A percentile compares a stretch with the other conserved stretches of the same genome.
Evolutionary conservation across 768 basidiomycete species (phyloP).

Genomic region (Mycena floridula): DNA sequence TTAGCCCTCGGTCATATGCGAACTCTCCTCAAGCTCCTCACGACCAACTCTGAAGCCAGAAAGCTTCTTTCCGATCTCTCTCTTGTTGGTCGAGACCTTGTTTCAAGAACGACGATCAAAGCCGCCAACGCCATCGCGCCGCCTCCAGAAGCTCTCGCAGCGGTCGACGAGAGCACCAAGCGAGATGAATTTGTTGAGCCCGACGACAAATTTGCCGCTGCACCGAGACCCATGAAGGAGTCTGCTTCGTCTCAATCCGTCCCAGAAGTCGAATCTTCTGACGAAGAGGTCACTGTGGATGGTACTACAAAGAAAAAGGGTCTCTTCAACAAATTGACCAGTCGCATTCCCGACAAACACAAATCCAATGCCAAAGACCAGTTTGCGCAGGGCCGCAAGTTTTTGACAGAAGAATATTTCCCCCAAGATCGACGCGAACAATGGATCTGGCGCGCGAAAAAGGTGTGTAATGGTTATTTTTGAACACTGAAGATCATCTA

Average conservation of each 20-base stretch:
- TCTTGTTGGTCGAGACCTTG: slow-evolving; percentile 76
- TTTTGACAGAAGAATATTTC: slow-evolving; percentile 80
- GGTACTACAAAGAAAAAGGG: slow-evolving; percentile 3
- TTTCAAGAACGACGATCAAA: slow-evolving; percentile 67
- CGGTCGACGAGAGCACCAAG: slow-evolving; percentile 66
- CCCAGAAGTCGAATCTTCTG: slow-evolving; percentile 5
- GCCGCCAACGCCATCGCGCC: slow-evolving; percentile 69
- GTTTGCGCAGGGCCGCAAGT: slow-evolving; percentile 53
- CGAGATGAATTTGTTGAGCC: slow-evolving; percentile 19
- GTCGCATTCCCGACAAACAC: slow-evolving; percentile 64
- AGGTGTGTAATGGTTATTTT: slow-evolving; percentile 39
- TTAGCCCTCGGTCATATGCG: slow-evolving; percentile 81
- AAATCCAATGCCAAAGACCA: slow-evolving; percentile 51
- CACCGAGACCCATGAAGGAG: too few relatives aligned
- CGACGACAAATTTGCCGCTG: too few relatives aligned
- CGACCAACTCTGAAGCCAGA: slow-evolving; percentile 91
- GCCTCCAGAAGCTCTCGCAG: slow-evolving; percentile 47
- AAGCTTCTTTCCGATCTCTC: slow-evolving; percentile 81
- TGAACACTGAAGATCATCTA: not conserved
- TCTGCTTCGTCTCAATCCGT: too few relatives aligned
- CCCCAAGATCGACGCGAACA: slow-evolving; percentile 87
- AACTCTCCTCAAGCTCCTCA: slow-evolving; percentile 77
- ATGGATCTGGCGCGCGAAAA: slow-evolving; percentile 91
- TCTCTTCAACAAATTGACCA: slow-evolving; percentile 27
- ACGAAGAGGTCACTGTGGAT: slow-evolving; percentile 5